Base-by-base conservation (phyloP, 2,329 filamentous ascomycete species). In the Phyllosticta paracitricarpa region DNA sequence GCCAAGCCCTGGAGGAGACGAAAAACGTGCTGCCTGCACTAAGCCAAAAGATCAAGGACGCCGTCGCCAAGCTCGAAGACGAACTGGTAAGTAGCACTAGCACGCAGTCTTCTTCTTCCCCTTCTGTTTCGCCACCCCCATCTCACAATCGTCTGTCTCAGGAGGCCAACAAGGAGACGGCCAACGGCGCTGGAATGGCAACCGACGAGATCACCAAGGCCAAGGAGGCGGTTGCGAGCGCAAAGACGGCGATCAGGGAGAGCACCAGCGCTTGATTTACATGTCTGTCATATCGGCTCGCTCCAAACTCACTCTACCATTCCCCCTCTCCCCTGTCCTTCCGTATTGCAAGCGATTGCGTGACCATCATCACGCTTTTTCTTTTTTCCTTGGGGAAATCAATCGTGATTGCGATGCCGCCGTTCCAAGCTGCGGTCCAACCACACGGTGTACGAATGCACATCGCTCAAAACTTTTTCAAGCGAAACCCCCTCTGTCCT, bases 1-100 rank as follows among this genome's bases (percentile, higher is more conserved):
- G 84, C 77, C 83, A 84, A 78, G 92, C 89, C 24, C 78, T 91
- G n/a, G 85, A 91, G 66, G 89, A 99, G 77, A 97, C 94, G 8
- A 88, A 88, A 72, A 88, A 86, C 61, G 84, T 97, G 28, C 88
- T 97, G 68, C 87, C 81, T 2, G 84, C 84, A 1, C 76, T 97
- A 66, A 83, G 82, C 68, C 73, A 83, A 69, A 87, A 89, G 69
- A 91, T 97, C 67, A 76, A 75, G 54, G 84, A 87, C 61, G 87
- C 91, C 1, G 78, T 92, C 51, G 79, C 82, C 62, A 89, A 86
- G 70, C 79, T 97, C 56, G 85, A 95, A 76, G 83, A 88, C 66
- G 81, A 90, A 73, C 79, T 97, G 67, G 89, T 91, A 67, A 58
- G 56, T 58, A 22, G 3, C 51, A 22, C 8, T 12, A 40, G 33